Percentiles rank a stretch among this genome's conserved stretches.
phyloP scores from a whole-genome alignment of 345 rosid species.

The Salix caprea region DNA sequence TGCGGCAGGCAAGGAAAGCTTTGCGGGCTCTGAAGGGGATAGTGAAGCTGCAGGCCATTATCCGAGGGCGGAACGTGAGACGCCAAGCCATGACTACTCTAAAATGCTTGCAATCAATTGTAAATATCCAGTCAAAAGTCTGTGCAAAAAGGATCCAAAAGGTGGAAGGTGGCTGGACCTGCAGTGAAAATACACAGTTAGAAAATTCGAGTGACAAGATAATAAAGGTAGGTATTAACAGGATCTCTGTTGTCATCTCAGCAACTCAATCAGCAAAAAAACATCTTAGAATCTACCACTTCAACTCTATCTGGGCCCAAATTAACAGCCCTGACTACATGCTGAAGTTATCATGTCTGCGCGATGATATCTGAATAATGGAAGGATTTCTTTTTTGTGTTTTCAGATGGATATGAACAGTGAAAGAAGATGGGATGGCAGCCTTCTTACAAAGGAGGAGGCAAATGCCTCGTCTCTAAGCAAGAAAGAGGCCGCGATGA shows the following conservation, averaged over 20 bases:
- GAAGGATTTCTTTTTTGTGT: not conserved
- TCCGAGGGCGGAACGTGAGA: slow-evolving; percentile 73
- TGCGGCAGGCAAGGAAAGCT: slow-evolving; percentile 78
- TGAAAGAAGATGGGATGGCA: slow-evolving; percentile 78
- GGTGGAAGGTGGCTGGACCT: slow-evolving; percentile 29
- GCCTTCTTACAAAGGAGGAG: slow-evolving; percentile 75
- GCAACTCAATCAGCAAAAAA: not conserved
- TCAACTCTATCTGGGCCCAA: too few species aligned
- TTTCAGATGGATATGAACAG: slow-evolving; percentile 61
- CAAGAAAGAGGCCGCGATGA: slow-evolving; percentile 67
- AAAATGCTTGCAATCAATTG: slow-evolving; percentile 78
- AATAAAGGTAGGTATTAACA: slow-evolving; percentile 36
- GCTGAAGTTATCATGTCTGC: too few species aligned
- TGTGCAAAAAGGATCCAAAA: slow-evolving; percentile 48
- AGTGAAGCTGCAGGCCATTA: slow-evolving; percentile 85
- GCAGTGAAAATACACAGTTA: slow-evolving; percentile 40
- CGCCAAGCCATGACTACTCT: slow-evolving; percentile 76
- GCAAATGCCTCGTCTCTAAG: slow-evolving; percentile 53
- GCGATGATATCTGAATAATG: too few species aligned
- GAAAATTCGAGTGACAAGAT: slow-evolving; percentile 49
- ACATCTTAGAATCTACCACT: too few species aligned
- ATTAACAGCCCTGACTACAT: too few species aligned
- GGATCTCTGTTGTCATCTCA: not conserved
- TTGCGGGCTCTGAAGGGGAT: slow-evolving; percentile 84
- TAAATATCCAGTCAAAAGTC: slow-evolving; percentile 71